Base-by-base conservation (phyloP, 225 moss, liverwort and hornwort genomes). In the Anthoceros angustus region DNA sequence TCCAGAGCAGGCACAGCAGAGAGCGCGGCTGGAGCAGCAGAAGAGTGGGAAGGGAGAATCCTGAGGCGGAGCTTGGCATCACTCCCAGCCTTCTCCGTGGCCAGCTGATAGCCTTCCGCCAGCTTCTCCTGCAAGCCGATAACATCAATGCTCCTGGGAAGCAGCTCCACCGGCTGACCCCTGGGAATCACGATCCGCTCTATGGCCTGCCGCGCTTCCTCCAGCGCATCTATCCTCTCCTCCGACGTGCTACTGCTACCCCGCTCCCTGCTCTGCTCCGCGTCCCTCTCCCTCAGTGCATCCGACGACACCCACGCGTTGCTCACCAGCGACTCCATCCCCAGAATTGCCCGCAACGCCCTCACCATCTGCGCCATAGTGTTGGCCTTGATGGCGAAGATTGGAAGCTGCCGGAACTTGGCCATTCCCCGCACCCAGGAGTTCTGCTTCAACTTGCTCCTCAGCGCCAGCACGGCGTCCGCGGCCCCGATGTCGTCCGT, bases 361-460 rank as follows among this genome's bases (percentile, higher is more conserved):
- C 93, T 86, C 67, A 94, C 93, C 90, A 94, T 94, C 77, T 94
- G 93, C 18, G 93, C 93, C 93, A 94, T 94, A 24, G 93, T 94
- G 75, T 94, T 94, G 20, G 93, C 87, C 90, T 94, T 94, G 66
- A 94, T 88, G 46, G 83, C 94, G 48, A 94, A 88, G 66, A 94
- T 83, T 26, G 90, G 88, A 64, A 90, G 90, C 65, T 94, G 94
- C 42, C 94, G 70, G 73, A 82, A 90, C 75, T 90, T 90, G 3
- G 94, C 94, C 94, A 94, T 94, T 49, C 87, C 90, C 39, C 94
- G 74, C 40, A 94, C 94, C 94, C 94, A 94, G 40, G 83, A 80
- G 71, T 88, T 94, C 38, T 83, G 80, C 71, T 94, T 94, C 40
- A 94, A 79, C 70, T 88, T 90, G 18, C 90, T 87, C 40, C 93